phyloP scores from a whole-genome alignment of 1,139 yeast genomes.

The Pneumocystis oryctolagi region DNA sequence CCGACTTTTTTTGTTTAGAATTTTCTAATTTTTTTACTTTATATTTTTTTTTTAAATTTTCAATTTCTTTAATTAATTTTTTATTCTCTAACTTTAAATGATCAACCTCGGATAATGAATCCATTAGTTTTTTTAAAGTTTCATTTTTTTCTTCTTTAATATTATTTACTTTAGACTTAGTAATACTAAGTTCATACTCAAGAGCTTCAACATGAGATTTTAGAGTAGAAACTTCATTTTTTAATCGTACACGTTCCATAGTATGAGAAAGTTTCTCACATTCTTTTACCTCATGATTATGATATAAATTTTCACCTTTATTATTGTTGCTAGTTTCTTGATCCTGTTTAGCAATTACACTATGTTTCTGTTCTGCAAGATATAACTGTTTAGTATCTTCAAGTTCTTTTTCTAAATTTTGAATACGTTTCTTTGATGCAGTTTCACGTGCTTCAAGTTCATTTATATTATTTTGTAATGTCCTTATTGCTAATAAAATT shows the following conservation, averaged over 20 bases:
- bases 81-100: slow-evolving; percentile 10
- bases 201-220: slow-evolving; percentile 10
- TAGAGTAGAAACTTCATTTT: slow-evolving; percentile 7
- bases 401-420: slow-evolving; percentile 9
- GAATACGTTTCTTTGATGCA: slow-evolving; percentile 7
- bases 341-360: slow-evolving; percentile 11
- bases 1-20: background rate
- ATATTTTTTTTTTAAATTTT: background rate
- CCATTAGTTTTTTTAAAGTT: slow-evolving; percentile 11
- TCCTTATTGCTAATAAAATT: slow-evolving; percentile 14
- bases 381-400: slow-evolving; percentile 5
- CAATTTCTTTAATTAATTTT: slow-evolving; percentile 6
- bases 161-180: slow-evolving; percentile 3
- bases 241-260: slow-evolving; percentile 12
- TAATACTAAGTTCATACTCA: slow-evolving; percentile 11
- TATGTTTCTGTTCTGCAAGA: slow-evolving; percentile 10
- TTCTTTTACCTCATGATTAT: background rate
- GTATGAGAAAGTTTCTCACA: slow-evolving; percentile 2
- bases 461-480: slow-evolving; percentile 14
- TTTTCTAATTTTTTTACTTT: background rate
- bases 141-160: slow-evolving; percentile 15
- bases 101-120: slow-evolving; percentile 12
- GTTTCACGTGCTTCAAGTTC: slow-evolving; percentile 13
- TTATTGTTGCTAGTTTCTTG: background rate
- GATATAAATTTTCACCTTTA: background rate